Percentiles rank a stretch among this genome's conserved stretches.
Evolutionary conservation across 805 yeast species (phyloP).

Genomic region (Ogataea pini): DNA sequence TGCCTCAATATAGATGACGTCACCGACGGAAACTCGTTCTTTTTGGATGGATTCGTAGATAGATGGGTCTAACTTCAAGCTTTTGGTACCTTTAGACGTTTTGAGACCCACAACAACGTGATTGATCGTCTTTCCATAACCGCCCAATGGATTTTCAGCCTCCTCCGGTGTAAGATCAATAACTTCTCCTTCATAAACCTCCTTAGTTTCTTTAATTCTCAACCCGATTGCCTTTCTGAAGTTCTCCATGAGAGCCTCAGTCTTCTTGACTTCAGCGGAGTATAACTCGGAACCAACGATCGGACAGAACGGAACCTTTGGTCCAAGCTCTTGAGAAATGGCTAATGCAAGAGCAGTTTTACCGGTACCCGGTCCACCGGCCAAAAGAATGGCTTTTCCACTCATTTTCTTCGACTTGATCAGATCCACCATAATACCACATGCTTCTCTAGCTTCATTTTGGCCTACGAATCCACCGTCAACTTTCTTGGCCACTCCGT

Average conservation of each 20-base stretch:
- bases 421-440: slow-evolving; percentile 91
- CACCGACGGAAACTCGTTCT: slow-evolving; percentile 96
- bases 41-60: slow-evolving; percentile 92
- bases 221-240: slow-evolving; percentile 95
- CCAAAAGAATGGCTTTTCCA: slow-evolving; percentile 91
- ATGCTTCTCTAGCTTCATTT: slow-evolving; percentile 90
- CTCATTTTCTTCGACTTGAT: slow-evolving; percentile 93
- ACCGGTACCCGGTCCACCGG: slow-evolving; percentile 99
- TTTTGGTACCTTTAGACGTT: slow-evolving; percentile 96
- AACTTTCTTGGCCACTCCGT: slow-evolving; percentile 75
- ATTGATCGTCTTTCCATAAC: slow-evolving; percentile 59
- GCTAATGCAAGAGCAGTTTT: slow-evolving; percentile 99
- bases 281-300: slow-evolving; percentile 93
- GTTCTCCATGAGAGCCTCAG: slow-evolving; percentile 95
- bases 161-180: slow-evolving; percentile 84
- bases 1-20: slow-evolving; percentile 92
- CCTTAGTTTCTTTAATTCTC: slow-evolving; percentile 94
- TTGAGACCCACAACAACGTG: slow-evolving; percentile 94
- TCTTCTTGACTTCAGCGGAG: slow-evolving; percentile 88
- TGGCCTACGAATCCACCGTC: slow-evolving; percentile 99
- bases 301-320: slow-evolving; percentile 91
- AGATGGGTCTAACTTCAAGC: slow-evolving; percentile 98
- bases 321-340: slow-evolving; percentile 66
- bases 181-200: slow-evolving; percentile 97
- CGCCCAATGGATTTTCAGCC: slow-evolving; percentile 95